Evolutionary conservation across 2,329 filamentous ascomycete species (phyloP).

Genomic region (Fusarium odoratissimum): DNA sequence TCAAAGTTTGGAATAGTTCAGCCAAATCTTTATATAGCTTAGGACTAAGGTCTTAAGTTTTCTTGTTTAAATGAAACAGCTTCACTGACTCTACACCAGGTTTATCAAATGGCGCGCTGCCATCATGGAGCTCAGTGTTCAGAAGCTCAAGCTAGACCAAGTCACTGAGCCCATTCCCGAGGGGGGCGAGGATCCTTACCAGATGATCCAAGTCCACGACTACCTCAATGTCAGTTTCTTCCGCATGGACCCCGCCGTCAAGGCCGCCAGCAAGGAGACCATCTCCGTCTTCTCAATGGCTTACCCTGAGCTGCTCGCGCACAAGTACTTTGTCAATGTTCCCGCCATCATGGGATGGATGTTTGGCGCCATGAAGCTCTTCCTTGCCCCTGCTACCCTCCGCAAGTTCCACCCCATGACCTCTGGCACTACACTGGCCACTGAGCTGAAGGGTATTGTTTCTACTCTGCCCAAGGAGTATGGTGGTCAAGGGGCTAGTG

Average conservation of each 20-base stretch:
- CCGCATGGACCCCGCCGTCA: conserved; percentile 80
- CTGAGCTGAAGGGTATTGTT: conserved; percentile 68
- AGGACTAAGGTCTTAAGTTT: background rate
- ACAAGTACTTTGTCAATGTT: conserved; percentile 98
- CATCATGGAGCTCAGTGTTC: conserved; percentile 87
- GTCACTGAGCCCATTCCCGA: conserved; percentile 79
- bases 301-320: conserved; percentile 84
- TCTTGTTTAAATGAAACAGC: background rate
- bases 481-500: conserved; percentile 74
- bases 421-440: conserved; percentile 76
- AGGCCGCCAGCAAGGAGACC: conserved; percentile 80
- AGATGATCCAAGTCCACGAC: conserved; percentile 93
- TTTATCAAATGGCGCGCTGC: conserved; percentile 92
- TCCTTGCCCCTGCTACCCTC: conserved; percentile 77
- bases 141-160: conserved; percentile 75
- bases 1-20: background rate
- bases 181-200: conserved; percentile 83
- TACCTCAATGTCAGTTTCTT: conserved; percentile 91
- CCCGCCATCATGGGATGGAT: conserved; percentile 92
- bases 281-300: conserved; percentile 83
- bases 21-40: background rate
- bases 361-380: conserved; percentile 79
- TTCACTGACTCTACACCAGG: conserved; percentile 57
- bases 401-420: conserved; percentile 84
- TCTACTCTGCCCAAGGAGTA: conserved; percentile 78